Evolutionary conservation across 2,329 filamentous ascomycete species (phyloP).

Genomic region (Stachybotrys chartarum): DNA sequence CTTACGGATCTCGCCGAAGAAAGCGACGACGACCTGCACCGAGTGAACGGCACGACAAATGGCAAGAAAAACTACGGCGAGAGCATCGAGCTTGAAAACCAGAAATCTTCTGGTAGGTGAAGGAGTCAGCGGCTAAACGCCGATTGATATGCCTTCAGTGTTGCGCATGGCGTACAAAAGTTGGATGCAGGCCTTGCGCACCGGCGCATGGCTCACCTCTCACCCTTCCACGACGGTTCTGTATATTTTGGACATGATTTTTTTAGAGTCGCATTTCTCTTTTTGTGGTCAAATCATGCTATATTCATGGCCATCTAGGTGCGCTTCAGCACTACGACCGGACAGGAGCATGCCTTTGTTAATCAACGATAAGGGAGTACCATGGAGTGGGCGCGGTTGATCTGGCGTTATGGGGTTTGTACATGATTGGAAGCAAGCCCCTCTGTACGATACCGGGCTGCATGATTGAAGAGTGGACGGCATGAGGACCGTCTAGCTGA

Average conservation of each 20-base stretch:
- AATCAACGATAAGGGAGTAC: background rate
- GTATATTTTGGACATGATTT: slow-evolving; percentile 17
- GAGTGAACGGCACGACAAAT: slow-evolving; percentile 31
- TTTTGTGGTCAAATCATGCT: slow-evolving; percentile 7
- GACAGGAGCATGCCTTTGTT: background rate
- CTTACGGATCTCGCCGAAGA: slow-evolving; percentile 75
- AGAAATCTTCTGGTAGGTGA: slow-evolving; percentile 20
- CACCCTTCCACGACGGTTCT: slow-evolving; percentile 13
- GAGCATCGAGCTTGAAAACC: slow-evolving; percentile 44
- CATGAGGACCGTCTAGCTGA: background rate
- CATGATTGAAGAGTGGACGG: slow-evolving; percentile 13
- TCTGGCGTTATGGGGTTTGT: slow-evolving; percentile 8
- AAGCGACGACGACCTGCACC: slow-evolving; percentile 53
- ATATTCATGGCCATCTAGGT: background rate
- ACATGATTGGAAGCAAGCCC: slow-evolving; percentile 15
- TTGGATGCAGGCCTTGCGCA: background rate
- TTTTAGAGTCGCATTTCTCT: slow-evolving; percentile 9
- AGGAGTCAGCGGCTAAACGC: background rate
- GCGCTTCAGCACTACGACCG: background rate
- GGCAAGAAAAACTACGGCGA: slow-evolving; percentile 33
- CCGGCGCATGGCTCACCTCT: background rate
- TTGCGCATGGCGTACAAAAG: background rate
- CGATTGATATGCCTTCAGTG: background rate
- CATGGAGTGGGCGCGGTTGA: background rate
- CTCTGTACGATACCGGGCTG: slow-evolving; percentile 21